Conservation (phyloP, 345 rosid genomes). For the Melaleuca alternifolia region DNA sequence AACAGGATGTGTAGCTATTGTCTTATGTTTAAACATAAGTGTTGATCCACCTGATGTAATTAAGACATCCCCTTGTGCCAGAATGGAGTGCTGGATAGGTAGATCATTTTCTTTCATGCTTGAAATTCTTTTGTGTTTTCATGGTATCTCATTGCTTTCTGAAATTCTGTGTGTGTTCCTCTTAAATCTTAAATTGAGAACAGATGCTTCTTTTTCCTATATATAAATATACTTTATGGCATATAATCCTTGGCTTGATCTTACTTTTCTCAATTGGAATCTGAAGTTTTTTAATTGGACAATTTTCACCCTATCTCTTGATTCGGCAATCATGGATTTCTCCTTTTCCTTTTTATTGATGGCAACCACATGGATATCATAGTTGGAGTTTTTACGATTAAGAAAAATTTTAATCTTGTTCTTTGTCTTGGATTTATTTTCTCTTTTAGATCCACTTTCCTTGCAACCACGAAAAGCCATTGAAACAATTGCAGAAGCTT, state of each 20-base stretch:
- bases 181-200: neutral
- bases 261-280: neutral
- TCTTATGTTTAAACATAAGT: conserved; percentile 88
- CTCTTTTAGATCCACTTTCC: conserved; percentile 80
- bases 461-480: conserved; percentile 94
- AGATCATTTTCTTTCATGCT: conserved; percentile 8
- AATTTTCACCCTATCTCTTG: neutral
- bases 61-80: conserved; percentile 99
- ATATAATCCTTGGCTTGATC: neutral
- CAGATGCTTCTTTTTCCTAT: neutral
- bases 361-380: neutral
- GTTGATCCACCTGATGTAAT: conserved; percentile 99
- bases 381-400: neutral
- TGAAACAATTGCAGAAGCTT: conserved; percentile 73
- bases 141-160: neutral
- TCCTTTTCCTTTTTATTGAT: neutral
- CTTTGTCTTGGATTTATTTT: neutral
- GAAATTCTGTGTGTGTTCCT: neutral
- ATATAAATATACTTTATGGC: neutral
- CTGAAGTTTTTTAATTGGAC: neutral
- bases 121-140: neutral
- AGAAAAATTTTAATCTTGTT: neutral
- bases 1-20: conserved; percentile 96
- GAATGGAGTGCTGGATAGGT: conserved; percentile 99
- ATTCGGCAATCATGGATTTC: neutral